Conservation (phyloP, 2,329 filamentous ascomycete species). For the Raffaelea deltoideospora region DNA sequence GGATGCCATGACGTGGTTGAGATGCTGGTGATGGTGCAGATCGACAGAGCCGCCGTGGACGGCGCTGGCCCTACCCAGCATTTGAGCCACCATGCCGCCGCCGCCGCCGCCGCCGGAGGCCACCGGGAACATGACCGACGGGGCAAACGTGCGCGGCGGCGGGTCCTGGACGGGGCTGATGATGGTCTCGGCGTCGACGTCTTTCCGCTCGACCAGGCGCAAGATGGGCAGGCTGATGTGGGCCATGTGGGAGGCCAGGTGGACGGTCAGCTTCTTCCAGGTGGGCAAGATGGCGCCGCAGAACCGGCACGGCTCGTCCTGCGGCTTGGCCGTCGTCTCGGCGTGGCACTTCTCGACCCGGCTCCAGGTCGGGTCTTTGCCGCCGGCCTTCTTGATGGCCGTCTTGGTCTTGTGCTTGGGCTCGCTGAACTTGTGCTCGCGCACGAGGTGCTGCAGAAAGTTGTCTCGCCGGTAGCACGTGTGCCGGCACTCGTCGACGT, state of each 20-base stretch:
- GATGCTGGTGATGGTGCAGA: too few relatives aligned
- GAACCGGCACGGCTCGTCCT: slow-evolving; percentile 73
- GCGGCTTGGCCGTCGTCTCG: slow-evolving; percentile 49
- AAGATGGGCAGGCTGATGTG: slow-evolving; percentile 74
- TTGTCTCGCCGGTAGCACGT: slow-evolving; percentile 81
- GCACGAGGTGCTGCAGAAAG: slow-evolving; percentile 81
- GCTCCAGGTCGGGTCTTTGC: slow-evolving; percentile 53
- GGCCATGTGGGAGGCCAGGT: slow-evolving; percentile 89
- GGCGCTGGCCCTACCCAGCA: too few relatives aligned
- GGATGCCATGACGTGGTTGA: too few relatives aligned
- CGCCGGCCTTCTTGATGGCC: slow-evolving; percentile 43
- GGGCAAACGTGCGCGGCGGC: slow-evolving; percentile 23
- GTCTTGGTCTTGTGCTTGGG: slow-evolving; percentile 70
- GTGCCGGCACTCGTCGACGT: slow-evolving; percentile 66
- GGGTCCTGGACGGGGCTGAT: slow-evolving; percentile 52
- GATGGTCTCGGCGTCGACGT: slow-evolving; percentile 43
- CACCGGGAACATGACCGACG: slow-evolving; percentile 9
- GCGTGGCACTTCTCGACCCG: slow-evolving; percentile 65
- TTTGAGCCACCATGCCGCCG: neutral
- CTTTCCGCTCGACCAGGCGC: slow-evolving; percentile 31
- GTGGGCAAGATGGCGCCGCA: slow-evolving; percentile 66
- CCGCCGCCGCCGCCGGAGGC: slow-evolving; percentile 8
- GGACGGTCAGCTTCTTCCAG: slow-evolving; percentile 92
- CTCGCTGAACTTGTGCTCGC: slow-evolving; percentile 76
- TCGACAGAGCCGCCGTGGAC: too few relatives aligned